Evolutionary conservation across 805 yeast genomes (phyloP).

Genomic region (Cyberlindnera suaveolens): DNA sequence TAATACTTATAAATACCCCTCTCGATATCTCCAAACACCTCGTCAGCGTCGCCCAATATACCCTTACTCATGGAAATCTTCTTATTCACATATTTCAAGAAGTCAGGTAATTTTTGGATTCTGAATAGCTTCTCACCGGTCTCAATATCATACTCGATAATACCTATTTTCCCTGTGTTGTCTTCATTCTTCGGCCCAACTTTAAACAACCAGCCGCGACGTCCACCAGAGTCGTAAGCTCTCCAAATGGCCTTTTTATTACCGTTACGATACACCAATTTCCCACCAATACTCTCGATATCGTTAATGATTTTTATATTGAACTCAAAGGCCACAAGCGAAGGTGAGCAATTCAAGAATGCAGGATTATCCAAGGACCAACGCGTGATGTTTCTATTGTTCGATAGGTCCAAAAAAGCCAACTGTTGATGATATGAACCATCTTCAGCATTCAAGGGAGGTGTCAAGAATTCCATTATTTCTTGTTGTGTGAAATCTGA

Average conservation of each 20-base stretch:
- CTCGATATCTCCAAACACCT: constrained; percentile 35
- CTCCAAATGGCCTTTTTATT: constrained; percentile 23
- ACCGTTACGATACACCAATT: constrained; percentile 17
- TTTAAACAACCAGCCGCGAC: constrained; percentile 77
- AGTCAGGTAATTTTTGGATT: constrained; percentile 33
- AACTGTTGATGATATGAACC: constrained; percentile 28
- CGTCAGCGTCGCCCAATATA: constrained; percentile 31
- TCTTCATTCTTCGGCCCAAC: constrained; percentile 28
- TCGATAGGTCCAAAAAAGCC: constrained; percentile 59
- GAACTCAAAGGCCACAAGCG: constrained; percentile 61
- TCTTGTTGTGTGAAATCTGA: constrained; percentile 28
- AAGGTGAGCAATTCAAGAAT: constrained; percentile 38
- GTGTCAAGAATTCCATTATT: constrained; percentile 27
- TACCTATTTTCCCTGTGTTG: constrained; percentile 26
- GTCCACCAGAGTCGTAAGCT: constrained; percentile 42
- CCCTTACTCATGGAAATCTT: constrained; percentile 31
- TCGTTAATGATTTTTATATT: constrained; percentile 51
- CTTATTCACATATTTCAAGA: constrained; percentile 32
- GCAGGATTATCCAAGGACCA: constrained; percentile 51
- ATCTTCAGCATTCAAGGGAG: constrained; percentile 17
- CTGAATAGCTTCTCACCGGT: constrained; percentile 54
- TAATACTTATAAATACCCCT: constrained; percentile 39
- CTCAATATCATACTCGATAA: constrained; percentile 54
- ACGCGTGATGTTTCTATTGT: constrained; percentile 50
- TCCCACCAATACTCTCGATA: constrained; percentile 29